Conservation (phyloP, 345 rosid species). For the Adansonia digitata region DNA sequence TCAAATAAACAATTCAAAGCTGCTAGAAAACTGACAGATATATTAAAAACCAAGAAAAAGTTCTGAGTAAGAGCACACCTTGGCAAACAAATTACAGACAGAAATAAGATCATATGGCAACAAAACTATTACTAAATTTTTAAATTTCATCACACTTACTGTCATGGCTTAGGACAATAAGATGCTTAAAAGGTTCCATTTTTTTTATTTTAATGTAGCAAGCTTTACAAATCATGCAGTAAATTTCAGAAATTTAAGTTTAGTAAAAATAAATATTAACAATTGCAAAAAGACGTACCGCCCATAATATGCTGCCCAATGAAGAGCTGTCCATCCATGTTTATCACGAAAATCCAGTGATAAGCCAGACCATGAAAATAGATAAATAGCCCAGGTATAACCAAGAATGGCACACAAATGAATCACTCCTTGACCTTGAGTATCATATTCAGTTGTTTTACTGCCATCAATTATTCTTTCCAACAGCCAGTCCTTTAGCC, state of each 20-base stretch:
- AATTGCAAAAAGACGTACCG: slow-evolving; percentile 38
- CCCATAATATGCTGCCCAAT: slow-evolving; percentile 93
- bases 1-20: slow-evolving; percentile 9
- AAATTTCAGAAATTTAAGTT: background rate
- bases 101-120: background rate
- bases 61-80: background rate
- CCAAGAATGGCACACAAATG: slow-evolving; percentile 89
- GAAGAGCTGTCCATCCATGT: slow-evolving; percentile 97
- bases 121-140: background rate
- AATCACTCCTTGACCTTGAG: slow-evolving; percentile 77
- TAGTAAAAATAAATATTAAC: background rate
- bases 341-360: slow-evolving; percentile 85
- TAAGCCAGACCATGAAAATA: slow-evolving; percentile 70
- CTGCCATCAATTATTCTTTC: slow-evolving; percentile 70
- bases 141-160: background rate
- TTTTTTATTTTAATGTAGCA: background rate
- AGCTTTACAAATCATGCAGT: background rate
- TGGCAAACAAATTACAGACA: background rate
- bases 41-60: background rate
- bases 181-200: background rate
- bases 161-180: background rate
- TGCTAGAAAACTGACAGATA: background rate
- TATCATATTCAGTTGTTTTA: slow-evolving; percentile 55
- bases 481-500: slow-evolving; percentile 77
- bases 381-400: slow-evolving; percentile 75